Percentiles rank a stretch among this genome's conserved stretches.
phyloP scores from a whole-genome alignment of 2,329 filamentous ascomycete genomes.

The Phaeosphaeria sp. region DNA sequence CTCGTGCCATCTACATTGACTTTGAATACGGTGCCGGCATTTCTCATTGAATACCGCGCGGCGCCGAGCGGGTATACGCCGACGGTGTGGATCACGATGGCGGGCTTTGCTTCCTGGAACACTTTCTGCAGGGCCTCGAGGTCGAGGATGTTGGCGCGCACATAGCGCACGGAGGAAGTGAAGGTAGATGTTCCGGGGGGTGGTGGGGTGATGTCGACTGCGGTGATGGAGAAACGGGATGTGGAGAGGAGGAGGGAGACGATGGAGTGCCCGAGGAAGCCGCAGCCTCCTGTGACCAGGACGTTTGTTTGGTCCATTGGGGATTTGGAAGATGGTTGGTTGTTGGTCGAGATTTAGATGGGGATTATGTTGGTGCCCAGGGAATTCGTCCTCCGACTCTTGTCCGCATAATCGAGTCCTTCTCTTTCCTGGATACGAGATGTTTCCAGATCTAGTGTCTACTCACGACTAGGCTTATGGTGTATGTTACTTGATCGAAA shows the following conservation, averaged over 20 bases:
- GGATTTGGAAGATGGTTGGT: background rate
- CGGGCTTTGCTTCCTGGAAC: slow-evolving; percentile 72
- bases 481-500: background rate
- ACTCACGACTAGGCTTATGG: background rate
- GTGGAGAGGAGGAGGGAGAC: slow-evolving; percentile 47
- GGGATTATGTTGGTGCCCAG: background rate
- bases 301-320: slow-evolving; percentile 40
- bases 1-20: slow-evolving; percentile 90
- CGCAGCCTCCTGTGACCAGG: slow-evolving; percentile 57
- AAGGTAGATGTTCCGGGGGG: slow-evolving; percentile 34
- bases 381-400: slow-evolving; percentile 14
- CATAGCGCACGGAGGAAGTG: slow-evolving; percentile 37
- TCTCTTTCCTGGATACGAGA: background rate
- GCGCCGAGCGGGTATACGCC: slow-evolving; percentile 52
- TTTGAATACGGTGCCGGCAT: slow-evolving; percentile 67
- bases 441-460: background rate
- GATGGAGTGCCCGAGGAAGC: slow-evolving; percentile 55
- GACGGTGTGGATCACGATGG: slow-evolving; percentile 91
- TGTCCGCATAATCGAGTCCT: slow-evolving; percentile 9
- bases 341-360: background rate
- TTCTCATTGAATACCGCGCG: slow-evolving; percentile 49
- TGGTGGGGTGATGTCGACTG: slow-evolving; percentile 50
- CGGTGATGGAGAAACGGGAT: slow-evolving; percentile 49
- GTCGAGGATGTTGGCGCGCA: slow-evolving; percentile 51
- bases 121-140: slow-evolving; percentile 41